phyloP scores from a whole-genome alignment of 2,329 filamentous ascomycete species.

The Paramyrothecium sp. region DNA sequence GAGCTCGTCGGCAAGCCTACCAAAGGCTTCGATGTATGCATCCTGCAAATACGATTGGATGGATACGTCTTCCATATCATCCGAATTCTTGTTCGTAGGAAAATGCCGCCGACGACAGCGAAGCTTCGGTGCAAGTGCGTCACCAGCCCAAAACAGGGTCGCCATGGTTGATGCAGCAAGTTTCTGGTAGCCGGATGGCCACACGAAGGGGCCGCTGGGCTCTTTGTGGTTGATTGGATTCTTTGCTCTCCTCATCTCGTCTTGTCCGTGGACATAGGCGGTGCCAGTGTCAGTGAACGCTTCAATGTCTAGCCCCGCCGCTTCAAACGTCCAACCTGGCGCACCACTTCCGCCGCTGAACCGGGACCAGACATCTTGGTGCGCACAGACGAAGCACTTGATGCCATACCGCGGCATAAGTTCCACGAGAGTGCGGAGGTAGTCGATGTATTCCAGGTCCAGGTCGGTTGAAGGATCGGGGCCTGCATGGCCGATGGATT shows the following conservation, averaged over 20 bases:
- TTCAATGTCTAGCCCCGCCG: slow-evolving; percentile 35
- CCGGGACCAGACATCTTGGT: slow-evolving; percentile 42
- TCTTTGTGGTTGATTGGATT: slow-evolving; percentile 25
- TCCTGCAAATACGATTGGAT: slow-evolving; percentile 27
- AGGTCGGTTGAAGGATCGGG: slow-evolving; percentile 28
- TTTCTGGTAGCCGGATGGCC: slow-evolving; percentile 36
- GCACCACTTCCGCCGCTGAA: slow-evolving; percentile 41
- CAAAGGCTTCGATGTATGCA: slow-evolving; percentile 32
- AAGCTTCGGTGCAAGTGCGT: slow-evolving; percentile 24
- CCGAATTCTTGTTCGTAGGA: slow-evolving; percentile 9
- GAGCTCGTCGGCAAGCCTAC: slow-evolving; percentile 29
- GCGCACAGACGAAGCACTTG: slow-evolving; percentile 40
- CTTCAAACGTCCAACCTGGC: slow-evolving; percentile 39
- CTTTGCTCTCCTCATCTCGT: slow-evolving; percentile 24
- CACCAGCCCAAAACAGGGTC: slow-evolving; percentile 24
- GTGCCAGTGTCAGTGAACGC: slow-evolving; percentile 30
- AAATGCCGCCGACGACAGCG: slow-evolving; percentile 14
- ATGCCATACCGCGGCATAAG: slow-evolving; percentile 36
- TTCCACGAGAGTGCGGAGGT: slow-evolving; percentile 31
- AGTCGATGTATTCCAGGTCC: slow-evolving; percentile 37
- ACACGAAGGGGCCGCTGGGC: slow-evolving; percentile 33
- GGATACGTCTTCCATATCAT: slow-evolving; percentile 18
- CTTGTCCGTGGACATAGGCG: slow-evolving; percentile 33
- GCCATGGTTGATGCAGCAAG: slow-evolving; percentile 31
- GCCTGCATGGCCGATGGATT: slow-evolving; percentile 33